Conservation (phyloP, 352 stramenopile species). For the Globisporangium abappressorium region DNA sequence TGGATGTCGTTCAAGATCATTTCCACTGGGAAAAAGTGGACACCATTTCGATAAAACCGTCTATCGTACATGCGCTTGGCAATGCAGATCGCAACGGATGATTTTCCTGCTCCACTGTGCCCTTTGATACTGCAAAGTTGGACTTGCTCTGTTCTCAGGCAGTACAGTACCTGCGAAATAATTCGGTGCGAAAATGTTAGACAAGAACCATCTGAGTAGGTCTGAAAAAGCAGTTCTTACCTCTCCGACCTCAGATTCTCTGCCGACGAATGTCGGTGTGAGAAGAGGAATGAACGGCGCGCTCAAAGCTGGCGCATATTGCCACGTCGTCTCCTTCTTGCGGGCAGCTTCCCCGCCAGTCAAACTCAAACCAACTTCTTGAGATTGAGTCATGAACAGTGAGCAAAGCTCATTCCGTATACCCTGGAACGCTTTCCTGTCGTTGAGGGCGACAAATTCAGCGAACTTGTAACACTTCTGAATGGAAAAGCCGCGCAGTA, state of each 20-base stretch:
- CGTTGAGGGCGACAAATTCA: constrained; percentile 42
- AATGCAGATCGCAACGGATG: constrained; percentile 53
- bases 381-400: constrained; percentile 20
- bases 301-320: constrained; percentile 34
- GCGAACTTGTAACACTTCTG: constrained; percentile 36
- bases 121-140: constrained; percentile 54
- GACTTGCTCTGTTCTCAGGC: constrained; percentile 26
- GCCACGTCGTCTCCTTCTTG: constrained; percentile 14
- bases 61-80: constrained; percentile 44
- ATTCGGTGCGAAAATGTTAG: background rate
- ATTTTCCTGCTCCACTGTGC: constrained; percentile 50
- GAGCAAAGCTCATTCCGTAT: constrained; percentile 30
- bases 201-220: background rate
- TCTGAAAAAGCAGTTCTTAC: constrained; percentile 18
- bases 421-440: constrained; percentile 27
- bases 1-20: constrained; percentile 31
- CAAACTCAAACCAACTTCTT: constrained; percentile 16
- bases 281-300: constrained; percentile 55
- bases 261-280: constrained; percentile 46
- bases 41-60: constrained; percentile 41
- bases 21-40: constrained; percentile 60
- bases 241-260: constrained; percentile 46
- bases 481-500: constrained; percentile 39
- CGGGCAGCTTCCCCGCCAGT: constrained; percentile 19
- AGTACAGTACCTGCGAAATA: constrained; percentile 28